A percentile compares a stretch with the other conserved stretches of the same genome.
Conservation (phyloP, 2,329 filamentous ascomycete species). For the Capronia coronata region DNA sequence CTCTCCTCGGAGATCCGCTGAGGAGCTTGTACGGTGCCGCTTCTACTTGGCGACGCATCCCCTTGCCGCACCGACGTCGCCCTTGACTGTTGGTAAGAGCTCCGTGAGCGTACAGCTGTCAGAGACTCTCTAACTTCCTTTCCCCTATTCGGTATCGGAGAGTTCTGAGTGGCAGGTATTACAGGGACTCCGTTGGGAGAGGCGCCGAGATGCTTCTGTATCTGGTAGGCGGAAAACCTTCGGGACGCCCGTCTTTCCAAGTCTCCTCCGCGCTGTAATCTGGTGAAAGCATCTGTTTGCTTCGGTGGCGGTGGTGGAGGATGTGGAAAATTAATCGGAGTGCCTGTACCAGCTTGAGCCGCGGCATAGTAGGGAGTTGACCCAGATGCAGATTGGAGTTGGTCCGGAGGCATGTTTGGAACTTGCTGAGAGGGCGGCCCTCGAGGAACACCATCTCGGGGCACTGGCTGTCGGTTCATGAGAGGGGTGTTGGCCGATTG, state of each 20-base stretch:
- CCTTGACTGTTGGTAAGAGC: slow-evolving; percentile 49
- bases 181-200: slow-evolving; percentile 77
- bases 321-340: slow-evolving; percentile 54
- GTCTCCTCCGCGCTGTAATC: slow-evolving; percentile 84
- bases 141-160: slow-evolving; percentile 77
- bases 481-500: slow-evolving; percentile 1
- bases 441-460: slow-evolving; percentile 14
- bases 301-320: slow-evolving; percentile 75
- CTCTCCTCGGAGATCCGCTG: slow-evolving; percentile 54
- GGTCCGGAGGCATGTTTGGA: slow-evolving; percentile 65
- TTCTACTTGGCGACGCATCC: slow-evolving; percentile 59
- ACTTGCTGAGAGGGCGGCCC: slow-evolving; percentile 25
- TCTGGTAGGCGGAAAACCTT: slow-evolving; percentile 93
- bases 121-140: slow-evolving; percentile 79
- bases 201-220: slow-evolving; percentile 83
- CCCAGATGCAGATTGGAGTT: slow-evolving; percentile 69
- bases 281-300: slow-evolving; percentile 82
- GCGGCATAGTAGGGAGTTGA: slow-evolving; percentile 66
- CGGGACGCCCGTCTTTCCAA: slow-evolving; percentile 86
- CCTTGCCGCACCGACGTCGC: slow-evolving; percentile 46
- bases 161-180: slow-evolving; percentile 63
- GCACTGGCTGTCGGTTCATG: slow-evolving; percentile 17
- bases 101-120: slow-evolving; percentile 59
- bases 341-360: slow-evolving; percentile 33
- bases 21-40: slow-evolving; percentile 36